Evolutionary conservation across 352 stramenopile species (phyloP), one percentile per base, ranked within the genome.

Genomic region (Pythium dissotocum): DNA sequence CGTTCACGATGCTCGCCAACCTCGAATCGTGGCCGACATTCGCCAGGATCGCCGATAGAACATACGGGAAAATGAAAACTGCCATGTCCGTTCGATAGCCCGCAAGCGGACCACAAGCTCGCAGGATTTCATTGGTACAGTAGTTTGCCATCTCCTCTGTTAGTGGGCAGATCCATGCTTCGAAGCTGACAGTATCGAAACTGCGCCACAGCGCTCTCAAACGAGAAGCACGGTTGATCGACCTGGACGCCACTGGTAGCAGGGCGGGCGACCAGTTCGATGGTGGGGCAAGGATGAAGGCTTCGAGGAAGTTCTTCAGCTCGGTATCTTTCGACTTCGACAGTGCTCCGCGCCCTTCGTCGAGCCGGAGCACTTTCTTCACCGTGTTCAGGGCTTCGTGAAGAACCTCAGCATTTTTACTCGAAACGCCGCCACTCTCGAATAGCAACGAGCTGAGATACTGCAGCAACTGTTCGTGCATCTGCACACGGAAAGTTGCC

Each of bases 41-140:
- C 42, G 69, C 70, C 10, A 87, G 42, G 26, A 76, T 56, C 14
- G 58, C 63, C 68, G 76, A 86, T 0, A 96, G 40, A 6, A 77
- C 73, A 30, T 90, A 91, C 0, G 88, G 87, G 56, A 96, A 93
- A 2, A 94, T 63, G 49, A 94, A 94, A 18, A 93, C 67, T 8
- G 86, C 82, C 51, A 94, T 74, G 58, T 92, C 82, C 21, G 71
- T 61, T 36, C 81, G 74, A 65, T 85, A 60, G 8, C 65, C 55
- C 35, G 72, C 52, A 21, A 96, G 61, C 3, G 63, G 58, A 1
- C 72, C 68, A 36, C 86, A 94, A 8, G 75, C 70, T 21, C 71
- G 70, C n/a, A 96, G 55, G 9, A 94, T 67, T 7, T 58, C 63
- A 67, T 96, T 79, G 13, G 46, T 49, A 7, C 76, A 80, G 13